Conservation (phyloP, 2,329 filamentous ascomycete genomes). For the Harringtonia lauricola region DNA sequence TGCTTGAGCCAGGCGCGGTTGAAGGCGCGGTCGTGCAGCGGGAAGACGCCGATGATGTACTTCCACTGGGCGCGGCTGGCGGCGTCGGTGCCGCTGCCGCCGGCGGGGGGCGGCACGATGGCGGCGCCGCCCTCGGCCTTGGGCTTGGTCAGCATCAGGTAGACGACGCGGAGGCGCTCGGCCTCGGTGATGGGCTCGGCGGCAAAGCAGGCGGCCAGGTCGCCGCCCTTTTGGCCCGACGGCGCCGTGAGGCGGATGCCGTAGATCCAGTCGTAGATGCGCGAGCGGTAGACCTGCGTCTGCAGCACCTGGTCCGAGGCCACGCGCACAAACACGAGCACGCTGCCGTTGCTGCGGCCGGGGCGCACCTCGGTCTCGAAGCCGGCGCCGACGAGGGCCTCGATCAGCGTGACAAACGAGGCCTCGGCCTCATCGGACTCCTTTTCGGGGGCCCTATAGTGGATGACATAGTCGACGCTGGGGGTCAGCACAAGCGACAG, state of each 20-base stretch:
- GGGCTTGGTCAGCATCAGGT: conserved; percentile 69
- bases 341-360: conserved; percentile 54
- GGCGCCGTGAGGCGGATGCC: conserved; percentile 73
- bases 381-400: conserved; percentile 66
- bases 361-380: conserved; percentile 79
- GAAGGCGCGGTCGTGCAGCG: conserved; percentile 65
- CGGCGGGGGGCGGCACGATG: conserved; percentile 39
- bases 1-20: conserved; percentile 67
- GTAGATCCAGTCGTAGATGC: conserved; percentile 89
- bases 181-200: conserved; percentile 74
- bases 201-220: conserved; percentile 56
- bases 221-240: conserved; percentile 17
- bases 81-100: not conserved
- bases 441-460: conserved; percentile 60
- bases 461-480: conserved; percentile 80
- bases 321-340: conserved; percentile 76
- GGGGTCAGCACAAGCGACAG: not conserved
- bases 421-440: conserved; percentile 46
- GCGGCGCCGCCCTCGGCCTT: conserved; percentile 68
- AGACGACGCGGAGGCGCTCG: conserved; percentile 78
- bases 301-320: conserved; percentile 64
- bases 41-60: conserved; percentile 61
- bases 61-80: conserved; percentile 48
- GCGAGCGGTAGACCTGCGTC: conserved; percentile 73
- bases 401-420: conserved; percentile 67